Evolutionary conservation across 176 grass and related monocot species (phyloP), one percentile per base, ranked within the genome.

Genomic region (Carex parvula): DNA sequence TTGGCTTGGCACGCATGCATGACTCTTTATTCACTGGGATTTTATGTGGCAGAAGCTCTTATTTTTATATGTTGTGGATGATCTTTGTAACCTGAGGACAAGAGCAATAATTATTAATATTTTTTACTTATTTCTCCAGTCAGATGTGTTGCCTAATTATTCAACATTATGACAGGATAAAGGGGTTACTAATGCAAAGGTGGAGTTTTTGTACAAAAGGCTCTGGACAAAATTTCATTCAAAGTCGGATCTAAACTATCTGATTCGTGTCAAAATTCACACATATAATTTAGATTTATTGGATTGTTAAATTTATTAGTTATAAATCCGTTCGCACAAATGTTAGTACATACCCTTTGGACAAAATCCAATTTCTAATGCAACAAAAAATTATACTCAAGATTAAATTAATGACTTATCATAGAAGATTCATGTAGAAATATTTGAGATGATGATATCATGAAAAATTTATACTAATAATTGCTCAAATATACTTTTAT

Each of bases 1-100:
- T 75, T 83, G 70, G 53, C 42, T 77, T 66, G 60, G 79, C 65
- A 75, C 85, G 67, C 86, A 65, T 73, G 79, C 50, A 82, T 72
- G 79, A 85, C 81, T 83, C 81, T 69, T 24, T 83, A 30, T 52
- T 83, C 62, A 1, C 9, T 17, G 2, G 15, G 58, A 83, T 83
- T 68, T 83, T 69, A 17, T 83, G 41, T 52, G 81, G 39, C 62
- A 63, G 4, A 0, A 78, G 1, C n/a, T 8, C 42, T 39, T 39
- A 39, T 39, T 39, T 5, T 15, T 77, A 2, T 29, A 14, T 17
- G 48, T 54, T 57, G 53, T 32, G 20, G 17, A 4, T 3, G 10
- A 2, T 22, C 21, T 53, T 1, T 3, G 54, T 22, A 55, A 64
- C 3, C 11, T 29, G 2, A 64, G 22, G 22, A 29, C 33, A 69